These are phyloP conservation scores for Hibiscus tridactylites DNA, from an alignment of 345 rosid species.

Conservation along the genomic window DNA sequence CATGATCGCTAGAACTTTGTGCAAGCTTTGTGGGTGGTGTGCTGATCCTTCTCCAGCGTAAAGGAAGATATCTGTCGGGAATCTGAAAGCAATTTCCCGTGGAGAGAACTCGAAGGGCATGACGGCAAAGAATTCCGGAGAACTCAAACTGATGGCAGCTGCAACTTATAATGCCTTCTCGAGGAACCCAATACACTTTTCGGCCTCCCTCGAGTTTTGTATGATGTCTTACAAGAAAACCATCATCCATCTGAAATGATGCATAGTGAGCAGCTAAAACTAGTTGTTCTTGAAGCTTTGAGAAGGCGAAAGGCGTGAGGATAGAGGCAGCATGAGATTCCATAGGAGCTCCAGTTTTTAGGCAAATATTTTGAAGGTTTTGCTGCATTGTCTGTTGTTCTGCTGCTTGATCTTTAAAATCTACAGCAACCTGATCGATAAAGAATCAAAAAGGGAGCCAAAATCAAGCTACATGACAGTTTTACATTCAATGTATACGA, in stretches of 20 bases:
- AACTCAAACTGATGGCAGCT: slow-evolving; percentile 92
- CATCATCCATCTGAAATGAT: slow-evolving; percentile 77
- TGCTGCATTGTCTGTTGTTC: slow-evolving; percentile 98
- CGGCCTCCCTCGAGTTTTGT: slow-evolving; percentile 89
- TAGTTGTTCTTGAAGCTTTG: slow-evolving; percentile 92
- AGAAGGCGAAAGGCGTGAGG: slow-evolving; percentile 91
- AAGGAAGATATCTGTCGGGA: slow-evolving; percentile 79
- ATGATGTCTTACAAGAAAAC: slow-evolving; percentile 87
- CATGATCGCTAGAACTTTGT: slow-evolving; percentile 39
- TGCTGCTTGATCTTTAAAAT: slow-evolving; percentile 91
- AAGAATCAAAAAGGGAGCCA: slow-evolving; percentile 10
- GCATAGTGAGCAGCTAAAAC: slow-evolving; percentile 94
- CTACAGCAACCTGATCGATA: slow-evolving; percentile 64
- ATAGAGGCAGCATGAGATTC: slow-evolving; percentile 82
- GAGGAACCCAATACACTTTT: slow-evolving; percentile 83
- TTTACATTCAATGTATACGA: not conserved
- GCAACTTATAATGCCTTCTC: slow-evolving; percentile 84
- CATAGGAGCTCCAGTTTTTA: slow-evolving; percentile 94
- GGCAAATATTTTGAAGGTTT: slow-evolving; percentile 77
- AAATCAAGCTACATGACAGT: not conserved
- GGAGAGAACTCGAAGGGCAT: slow-evolving; percentile 87
- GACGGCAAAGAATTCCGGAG: slow-evolving; percentile 92
- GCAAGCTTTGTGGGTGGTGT: slow-evolving; percentile 35
- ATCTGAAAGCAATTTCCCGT: slow-evolving; percentile 89
- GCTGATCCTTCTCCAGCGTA: slow-evolving; percentile 74